These are phyloP conservation scores for Gamsiella multidivaricata DNA, from an alignment of 192 early-diverging fungal species.

Conservation along the genomic window DNA sequence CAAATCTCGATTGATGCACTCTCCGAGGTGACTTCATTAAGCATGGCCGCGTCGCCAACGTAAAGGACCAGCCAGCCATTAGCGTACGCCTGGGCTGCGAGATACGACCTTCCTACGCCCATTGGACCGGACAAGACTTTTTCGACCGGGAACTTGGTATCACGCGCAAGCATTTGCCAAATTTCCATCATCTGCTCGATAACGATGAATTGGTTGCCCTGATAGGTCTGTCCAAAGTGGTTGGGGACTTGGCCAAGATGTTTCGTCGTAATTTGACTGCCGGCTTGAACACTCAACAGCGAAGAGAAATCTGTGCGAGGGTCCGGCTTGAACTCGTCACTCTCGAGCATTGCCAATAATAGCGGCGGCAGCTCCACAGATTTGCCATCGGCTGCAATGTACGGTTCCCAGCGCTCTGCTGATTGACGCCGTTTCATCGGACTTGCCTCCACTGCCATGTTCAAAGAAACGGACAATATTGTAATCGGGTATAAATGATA, in stretches of 20 bases:
- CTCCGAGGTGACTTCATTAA: no score
- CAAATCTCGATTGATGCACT: neutral
- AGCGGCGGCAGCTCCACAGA: neutral
- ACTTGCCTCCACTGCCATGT: no score
- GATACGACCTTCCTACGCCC: conserved; percentile 36
- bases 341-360: neutral
- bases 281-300: neutral
- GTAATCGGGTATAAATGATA: no score
- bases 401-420: no score
- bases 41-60: no score
- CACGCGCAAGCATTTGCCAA: conserved; percentile 12
- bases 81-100: conserved; percentile 23
- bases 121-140: conserved; percentile 17
- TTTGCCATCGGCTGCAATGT: neutral
- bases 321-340: neutral
- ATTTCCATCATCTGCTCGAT: conserved; percentile 37
- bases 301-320: neutral
- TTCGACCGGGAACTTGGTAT: conserved; percentile 6
- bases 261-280: conserved; percentile 2
- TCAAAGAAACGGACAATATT: no score
- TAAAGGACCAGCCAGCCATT: conserved; percentile 9
- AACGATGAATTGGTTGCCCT: conserved; percentile 22
- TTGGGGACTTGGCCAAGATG: conserved; percentile 26
- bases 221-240: conserved; percentile 2
- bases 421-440: no score